Percentiles rank a stretch among this genome's conserved stretches.
Evolutionary conservation across 495 filamentous ascomycete species (phyloP).

Genomic region (Sordaria brevicollis): DNA sequence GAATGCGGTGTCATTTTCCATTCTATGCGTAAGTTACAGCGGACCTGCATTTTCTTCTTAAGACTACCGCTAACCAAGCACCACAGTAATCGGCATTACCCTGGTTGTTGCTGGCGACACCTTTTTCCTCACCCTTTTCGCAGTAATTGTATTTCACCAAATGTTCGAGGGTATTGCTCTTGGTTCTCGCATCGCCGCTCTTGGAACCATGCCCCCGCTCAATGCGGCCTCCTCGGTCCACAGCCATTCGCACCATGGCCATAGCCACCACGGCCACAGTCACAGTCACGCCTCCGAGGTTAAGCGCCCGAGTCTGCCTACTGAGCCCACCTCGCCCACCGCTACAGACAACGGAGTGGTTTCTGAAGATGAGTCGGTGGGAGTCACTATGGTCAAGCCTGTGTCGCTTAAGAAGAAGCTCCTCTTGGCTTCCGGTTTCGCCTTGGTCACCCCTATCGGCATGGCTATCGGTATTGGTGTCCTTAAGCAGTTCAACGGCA

Average conservation of each 20-base stretch:
- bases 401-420: conserved; percentile 30
- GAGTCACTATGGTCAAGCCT: background rate
- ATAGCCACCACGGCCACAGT: conserved; percentile 7
- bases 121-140: conserved; percentile 45
- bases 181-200: conserved; percentile 58
- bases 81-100: conserved; percentile 46
- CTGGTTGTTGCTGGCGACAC: conserved; percentile 47
- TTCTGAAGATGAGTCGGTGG: background rate
- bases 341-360: background rate
- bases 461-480: conserved; percentile 52
- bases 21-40: conserved; percentile 41
- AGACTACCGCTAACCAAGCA: background rate
- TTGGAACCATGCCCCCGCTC: conserved; percentile 19
- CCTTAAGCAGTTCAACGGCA: conserved; percentile 44
- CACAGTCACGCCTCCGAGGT: background rate
- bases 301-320: background rate
- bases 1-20: conserved; percentile 67
- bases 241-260: conserved; percentile 13
- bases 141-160: conserved; percentile 55
- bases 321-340: background rate
- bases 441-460: conserved; percentile 45
- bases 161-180: conserved; percentile 74
- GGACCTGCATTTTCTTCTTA: background rate
- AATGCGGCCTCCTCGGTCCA: background rate
- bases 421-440: conserved; percentile 39